Conservation (phyloP, 495 filamentous ascomycete genomes). For the Penicillium fimorum region DNA sequence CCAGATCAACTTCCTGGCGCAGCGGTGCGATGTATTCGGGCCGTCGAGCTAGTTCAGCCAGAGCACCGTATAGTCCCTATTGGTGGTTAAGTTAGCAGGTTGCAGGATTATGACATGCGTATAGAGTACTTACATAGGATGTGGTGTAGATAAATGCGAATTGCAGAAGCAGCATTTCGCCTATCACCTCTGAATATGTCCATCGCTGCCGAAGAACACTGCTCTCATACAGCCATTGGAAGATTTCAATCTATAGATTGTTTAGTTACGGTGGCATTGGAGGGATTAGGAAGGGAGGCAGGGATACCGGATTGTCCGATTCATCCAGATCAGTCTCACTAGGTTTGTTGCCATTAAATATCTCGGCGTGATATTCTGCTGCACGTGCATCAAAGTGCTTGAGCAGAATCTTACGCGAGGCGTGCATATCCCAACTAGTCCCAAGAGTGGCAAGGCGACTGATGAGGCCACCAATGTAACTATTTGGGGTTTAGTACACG, state of each 20-base stretch:
- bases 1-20: conserved; percentile 22
- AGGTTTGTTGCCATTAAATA: not conserved
- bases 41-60: conserved; percentile 25
- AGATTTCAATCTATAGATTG: conserved; percentile 21
- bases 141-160: conserved; percentile 32
- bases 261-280: not conserved
- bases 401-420: conserved; percentile 24
- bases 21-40: conserved; percentile 30
- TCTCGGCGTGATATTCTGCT: conserved; percentile 23
- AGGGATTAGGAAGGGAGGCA: not conserved
- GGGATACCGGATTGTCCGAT: conserved; percentile 17
- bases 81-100: not conserved
- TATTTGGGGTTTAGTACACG: not conserved
- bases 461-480: conserved; percentile 24
- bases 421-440: conserved; percentile 27
- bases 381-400: conserved; percentile 27
- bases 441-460: conserved; percentile 17
- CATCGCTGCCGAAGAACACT: conserved; percentile 21
- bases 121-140: conserved; percentile 18
- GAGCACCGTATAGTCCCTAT: conserved; percentile 25
- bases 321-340: conserved; percentile 2
- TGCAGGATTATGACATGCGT: not conserved
- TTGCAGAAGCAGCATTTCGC: conserved; percentile 27
- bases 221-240: conserved; percentile 27
- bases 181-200: conserved; percentile 27